Conservation (phyloP, 257 asterid species). For the Misopates orontium region DNA sequence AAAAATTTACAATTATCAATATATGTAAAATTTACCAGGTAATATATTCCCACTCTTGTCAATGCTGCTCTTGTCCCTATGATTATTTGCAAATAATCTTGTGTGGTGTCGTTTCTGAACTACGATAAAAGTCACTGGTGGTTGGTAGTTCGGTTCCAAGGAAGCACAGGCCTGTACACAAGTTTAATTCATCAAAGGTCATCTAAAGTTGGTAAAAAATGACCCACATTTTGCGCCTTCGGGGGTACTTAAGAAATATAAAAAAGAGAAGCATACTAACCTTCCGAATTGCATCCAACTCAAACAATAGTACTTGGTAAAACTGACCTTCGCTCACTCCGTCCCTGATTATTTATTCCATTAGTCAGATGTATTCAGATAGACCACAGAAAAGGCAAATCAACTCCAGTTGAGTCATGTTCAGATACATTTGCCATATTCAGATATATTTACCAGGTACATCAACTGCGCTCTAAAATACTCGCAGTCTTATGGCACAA, state of each 20-base stretch:
- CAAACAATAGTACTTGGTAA: slow-evolving; percentile 87
- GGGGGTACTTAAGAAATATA: no score
- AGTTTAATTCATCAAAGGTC: slow-evolving; percentile 22
- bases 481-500: no score
- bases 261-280: no score
- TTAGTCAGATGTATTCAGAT: slow-evolving; percentile 4
- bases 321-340: slow-evolving; percentile 99
- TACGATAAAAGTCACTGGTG: slow-evolving; percentile 91
- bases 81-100: slow-evolving; percentile 85
- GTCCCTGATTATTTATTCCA: slow-evolving; percentile 54
- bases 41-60: slow-evolving; percentile 92
- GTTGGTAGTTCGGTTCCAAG: slow-evolving; percentile 93
- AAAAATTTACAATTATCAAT: background rate
- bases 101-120: slow-evolving; percentile 98
- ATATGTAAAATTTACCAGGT: slow-evolving; percentile 55
- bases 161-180: slow-evolving; percentile 87
- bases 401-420: no score
- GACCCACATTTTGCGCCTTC: no score
- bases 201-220: background rate
- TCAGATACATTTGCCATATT: no score
- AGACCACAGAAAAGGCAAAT: no score
- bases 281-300: slow-evolving; percentile 95
- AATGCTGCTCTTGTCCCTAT: slow-evolving; percentile 80
- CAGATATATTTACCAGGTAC: no score
- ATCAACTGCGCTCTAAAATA: no score